phyloP scores from a whole-genome alignment of 2,329 filamentous ascomycete genomes.

The Myriosclerotinia duriaeana region DNA sequence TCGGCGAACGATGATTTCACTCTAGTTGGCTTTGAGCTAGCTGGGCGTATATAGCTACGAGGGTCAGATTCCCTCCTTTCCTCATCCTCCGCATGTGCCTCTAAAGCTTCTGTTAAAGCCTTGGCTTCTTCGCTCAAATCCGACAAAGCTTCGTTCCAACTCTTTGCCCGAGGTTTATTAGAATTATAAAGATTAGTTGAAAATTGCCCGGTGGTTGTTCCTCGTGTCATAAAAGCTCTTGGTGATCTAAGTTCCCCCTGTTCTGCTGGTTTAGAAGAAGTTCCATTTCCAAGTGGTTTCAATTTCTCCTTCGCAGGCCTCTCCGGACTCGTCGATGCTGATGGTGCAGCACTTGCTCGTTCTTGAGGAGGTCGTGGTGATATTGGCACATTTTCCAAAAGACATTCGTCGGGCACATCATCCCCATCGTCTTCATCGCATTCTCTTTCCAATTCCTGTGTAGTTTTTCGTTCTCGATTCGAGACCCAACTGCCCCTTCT shows the following conservation, averaged over 20 bases:
- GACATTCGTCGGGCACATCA: conserved; percentile 74
- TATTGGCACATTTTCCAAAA: conserved; percentile 79
- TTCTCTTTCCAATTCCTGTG: conserved; percentile 70
- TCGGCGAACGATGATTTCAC: conserved; percentile 67
- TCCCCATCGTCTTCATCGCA: conserved; percentile 75
- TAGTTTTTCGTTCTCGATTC: conserved; percentile 62
- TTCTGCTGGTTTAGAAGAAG: conserved; percentile 57
- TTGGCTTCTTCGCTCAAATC: conserved; percentile 72
- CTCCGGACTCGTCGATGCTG: conserved; percentile 44
- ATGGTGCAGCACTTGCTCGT: conserved; percentile 54
- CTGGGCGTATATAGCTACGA: conserved; percentile 41
- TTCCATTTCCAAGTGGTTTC: conserved; percentile 55
- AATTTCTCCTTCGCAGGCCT: conserved; percentile 37
- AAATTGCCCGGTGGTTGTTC: conserved; percentile 52
- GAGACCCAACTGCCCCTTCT: conserved; percentile 65
- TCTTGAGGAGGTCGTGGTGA: conserved; percentile 66
- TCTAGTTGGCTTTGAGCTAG: conserved; percentile 49
- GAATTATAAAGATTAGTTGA: conserved; percentile 52
- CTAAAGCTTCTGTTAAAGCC: conserved; percentile 74
- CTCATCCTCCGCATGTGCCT: conserved; percentile 70
- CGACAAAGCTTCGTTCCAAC: conserved; percentile 70
- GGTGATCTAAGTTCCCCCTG: conserved; percentile 53
- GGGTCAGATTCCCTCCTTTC: conserved; percentile 47
- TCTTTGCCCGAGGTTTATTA: conserved; percentile 60
- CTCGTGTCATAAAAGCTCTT: conserved; percentile 46